These are phyloP conservation scores for Tuber microsphaerosporum DNA, from an alignment of 495 filamentous ascomycete species.

Conservation along the genomic window DNA sequence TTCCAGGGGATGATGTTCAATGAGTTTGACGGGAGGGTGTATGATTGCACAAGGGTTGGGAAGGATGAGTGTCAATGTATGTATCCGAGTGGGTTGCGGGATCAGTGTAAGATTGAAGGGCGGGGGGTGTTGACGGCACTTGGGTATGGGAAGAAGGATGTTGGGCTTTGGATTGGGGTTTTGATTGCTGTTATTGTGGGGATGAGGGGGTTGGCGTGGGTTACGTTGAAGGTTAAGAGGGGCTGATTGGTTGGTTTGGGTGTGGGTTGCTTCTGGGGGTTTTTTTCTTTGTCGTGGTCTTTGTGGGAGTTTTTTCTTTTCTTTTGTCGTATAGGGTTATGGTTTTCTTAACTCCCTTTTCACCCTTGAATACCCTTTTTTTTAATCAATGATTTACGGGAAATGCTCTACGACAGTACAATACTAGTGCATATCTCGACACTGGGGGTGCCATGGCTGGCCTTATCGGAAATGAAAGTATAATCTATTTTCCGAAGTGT, in stretches of 20 bases:
- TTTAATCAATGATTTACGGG: not conserved
- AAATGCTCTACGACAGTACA: not conserved
- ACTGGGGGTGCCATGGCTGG: not conserved
- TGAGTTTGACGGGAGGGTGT: conserved; percentile 60
- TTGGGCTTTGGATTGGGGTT: conserved; percentile 67
- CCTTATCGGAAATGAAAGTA: not conserved
- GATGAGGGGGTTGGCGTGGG: conserved; percentile 56
- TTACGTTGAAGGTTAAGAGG: conserved; percentile 35
- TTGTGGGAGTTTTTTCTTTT: not conserved
- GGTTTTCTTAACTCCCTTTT: not conserved
- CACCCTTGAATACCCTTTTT: not conserved
- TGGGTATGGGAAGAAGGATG: conserved; percentile 57
- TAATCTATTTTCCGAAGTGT: not conserved
- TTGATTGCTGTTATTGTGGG: conserved; percentile 64
- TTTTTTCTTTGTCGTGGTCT: not conserved
- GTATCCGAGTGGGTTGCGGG: conserved; percentile 57
- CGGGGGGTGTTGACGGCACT: conserved; percentile 60
- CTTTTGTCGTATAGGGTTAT: not conserved
- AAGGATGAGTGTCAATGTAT: conserved; percentile 58
- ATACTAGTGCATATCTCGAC: not conserved
- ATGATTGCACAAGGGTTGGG: conserved; percentile 49
- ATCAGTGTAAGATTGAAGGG: conserved; percentile 61
- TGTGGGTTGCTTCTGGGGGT: not conserved
- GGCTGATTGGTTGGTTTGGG: not conserved
- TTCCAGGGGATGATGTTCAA: conserved; percentile 91